A percentile compares a stretch with the other conserved stretches of the same genome.
phyloP scores from a whole-genome alignment of 2,329 filamentous ascomycete species.

The Fusarium domesticum region DNA sequence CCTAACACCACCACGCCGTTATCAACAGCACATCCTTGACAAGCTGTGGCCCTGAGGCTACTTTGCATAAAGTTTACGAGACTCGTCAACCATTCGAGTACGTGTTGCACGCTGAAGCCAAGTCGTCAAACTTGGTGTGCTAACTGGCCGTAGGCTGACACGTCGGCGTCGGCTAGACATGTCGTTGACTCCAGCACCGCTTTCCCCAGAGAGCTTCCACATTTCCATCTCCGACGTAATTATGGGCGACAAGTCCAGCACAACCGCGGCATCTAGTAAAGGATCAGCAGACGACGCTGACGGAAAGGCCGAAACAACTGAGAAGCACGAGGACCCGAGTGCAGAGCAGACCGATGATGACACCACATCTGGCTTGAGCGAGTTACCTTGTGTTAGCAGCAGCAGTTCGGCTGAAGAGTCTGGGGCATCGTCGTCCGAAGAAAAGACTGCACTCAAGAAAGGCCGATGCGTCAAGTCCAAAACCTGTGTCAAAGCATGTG shows the following conservation, averaged over 20 bases:
- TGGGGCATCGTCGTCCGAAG: neutral
- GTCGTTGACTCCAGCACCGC: neutral
- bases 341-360: constrained; percentile 4
- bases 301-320: neutral
- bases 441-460: neutral
- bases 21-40: no score
- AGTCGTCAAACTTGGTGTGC: no score
- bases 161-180: no score
- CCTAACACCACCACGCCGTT: no score
- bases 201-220: constrained; percentile 11
- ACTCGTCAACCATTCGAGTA: no score
- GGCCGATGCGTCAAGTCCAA: constrained; percentile 1
- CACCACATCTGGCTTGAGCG: neutral
- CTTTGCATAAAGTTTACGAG: no score
- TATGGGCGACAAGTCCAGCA: constrained; percentile 2
- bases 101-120: no score
- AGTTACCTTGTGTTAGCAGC: constrained; percentile 4
- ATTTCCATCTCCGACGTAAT: constrained; percentile 3
- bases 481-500: neutral
- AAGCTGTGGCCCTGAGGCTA: no score
- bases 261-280: neutral
- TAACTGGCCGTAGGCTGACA: no score
- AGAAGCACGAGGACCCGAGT: neutral
- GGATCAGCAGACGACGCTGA: neutral
- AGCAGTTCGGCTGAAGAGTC: neutral